Evolutionary conservation across 108 stramenopile species (phyloP), one percentile per base, ranked within the genome.

Genomic region (Asterionellopsis glacialis): DNA sequence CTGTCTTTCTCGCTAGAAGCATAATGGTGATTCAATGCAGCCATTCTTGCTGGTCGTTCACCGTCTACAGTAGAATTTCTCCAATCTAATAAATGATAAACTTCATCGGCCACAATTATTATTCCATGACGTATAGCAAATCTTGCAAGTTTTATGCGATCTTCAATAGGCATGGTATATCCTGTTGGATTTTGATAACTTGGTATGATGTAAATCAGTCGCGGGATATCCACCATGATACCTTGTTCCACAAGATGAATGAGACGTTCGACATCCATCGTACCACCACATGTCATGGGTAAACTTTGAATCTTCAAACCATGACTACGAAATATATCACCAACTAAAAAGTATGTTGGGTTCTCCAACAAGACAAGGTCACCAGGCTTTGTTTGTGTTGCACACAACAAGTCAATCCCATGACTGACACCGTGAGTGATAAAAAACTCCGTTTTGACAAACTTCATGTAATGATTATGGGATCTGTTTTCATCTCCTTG

Each of bases 121-220:
- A 87, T 61, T 44, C 65, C 66, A 58, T 84, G 61, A n/a, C 56
- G 62, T 24, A 61, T 41, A 21, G 80, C 77, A 66, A 87, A 74
- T 23, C 48, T 18, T 0, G 72, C 77, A 1, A 87, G 45, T 43
- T 49, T 57, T 24, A 38, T 60, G 24, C 82, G 61, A 48, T 87
- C 76, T 11, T 69, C 59, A 1, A 79, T 44, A 3, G 79, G 59
- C 67, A 83, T 76, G 1, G 77, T 73, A 11, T 47, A 38, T 15
- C 73, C 85, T 21, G 82, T 83, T 13, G 85, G 85, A 73, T 87
- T 87, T 11, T 87, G 85, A 61, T 87, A 73, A 43, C 74, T 83
- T 27, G 85, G 82, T 23, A 87, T 78, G 51, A 77, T 55, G 64
- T 87, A 87, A 13, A 87, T 80, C 65, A 87, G 71, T 56, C 72